Conservation (phyloP, 257 asterid species). For the Fraxinus americana region DNA sequence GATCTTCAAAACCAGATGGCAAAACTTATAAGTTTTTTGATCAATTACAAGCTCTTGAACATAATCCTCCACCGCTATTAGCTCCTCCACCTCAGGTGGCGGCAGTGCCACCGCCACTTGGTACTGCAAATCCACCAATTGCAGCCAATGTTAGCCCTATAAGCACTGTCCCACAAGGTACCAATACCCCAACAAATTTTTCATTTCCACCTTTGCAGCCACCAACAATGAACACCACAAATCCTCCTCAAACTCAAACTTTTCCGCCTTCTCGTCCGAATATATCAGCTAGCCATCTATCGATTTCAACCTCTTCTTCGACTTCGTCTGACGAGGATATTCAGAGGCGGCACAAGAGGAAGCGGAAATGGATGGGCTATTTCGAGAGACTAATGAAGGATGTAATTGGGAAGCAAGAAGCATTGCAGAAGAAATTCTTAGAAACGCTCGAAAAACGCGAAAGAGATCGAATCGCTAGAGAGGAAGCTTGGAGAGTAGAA, state of each 20-base stretch:
- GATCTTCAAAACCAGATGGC: conserved; percentile 74
- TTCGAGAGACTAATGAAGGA: conserved; percentile 57
- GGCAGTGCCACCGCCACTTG: conserved; percentile 28
- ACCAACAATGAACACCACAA: neutral
- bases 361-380: conserved; percentile 75
- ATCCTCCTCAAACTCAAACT: conserved; percentile 23
- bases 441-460: conserved; percentile 70
- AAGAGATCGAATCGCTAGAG: conserved; percentile 65
- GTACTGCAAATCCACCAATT: conserved; percentile 10
- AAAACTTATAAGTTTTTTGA: conserved; percentile 79
- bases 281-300: conserved; percentile 22
- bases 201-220: conserved; percentile 29
- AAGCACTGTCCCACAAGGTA: conserved; percentile 18
- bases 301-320: conserved; percentile 64
- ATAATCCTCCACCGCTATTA: conserved; percentile 30
- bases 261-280: conserved; percentile 21
- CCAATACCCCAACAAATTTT: conserved; percentile 18
- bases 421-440: conserved; percentile 61
- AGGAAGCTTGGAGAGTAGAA: conserved; percentile 75
- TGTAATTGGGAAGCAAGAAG: conserved; percentile 77
- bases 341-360: conserved; percentile 55
- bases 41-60: conserved; percentile 68
- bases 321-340: conserved; percentile 78
- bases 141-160: conserved; percentile 40
- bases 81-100: conserved; percentile 18